Evolutionary conservation across 192 early-diverging fungal genomes (phyloP), one percentile per base, ranked within the genome.

Genomic region (Coemansia sp.): DNA sequence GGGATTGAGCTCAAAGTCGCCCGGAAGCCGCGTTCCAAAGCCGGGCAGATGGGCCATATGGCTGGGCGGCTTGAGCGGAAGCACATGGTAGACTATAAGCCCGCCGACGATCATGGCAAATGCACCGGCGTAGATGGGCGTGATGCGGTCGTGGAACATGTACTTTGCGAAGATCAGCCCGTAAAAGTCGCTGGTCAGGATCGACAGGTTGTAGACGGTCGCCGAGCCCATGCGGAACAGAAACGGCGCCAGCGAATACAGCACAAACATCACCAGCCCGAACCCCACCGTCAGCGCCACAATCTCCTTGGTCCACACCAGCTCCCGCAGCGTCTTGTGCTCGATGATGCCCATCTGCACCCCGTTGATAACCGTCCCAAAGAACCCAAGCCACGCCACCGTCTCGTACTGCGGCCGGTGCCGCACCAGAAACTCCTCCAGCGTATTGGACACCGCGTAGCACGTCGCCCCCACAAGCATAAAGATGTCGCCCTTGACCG

Each of bases 181-280:
- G 53, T 87, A 90, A 47, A 90, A 87, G 60, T 90, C 86, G 49
- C 81, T 83, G 6, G 87, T 86, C 49, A 90, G 63, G 10, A 90
- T 64, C 20, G 82, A 83, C 44, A 90, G 48, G 50, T 90, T 90
- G 66, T 85, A 90, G 44, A 88, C 80, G 18, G 83, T 76, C 1
- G 87, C 85, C 26, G 82, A 85, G 43, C 81, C 76, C 39, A 81
- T 32, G 7, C 85, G 73, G 71, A 90, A 85, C 38, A 90, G 45
- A 44, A 83, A 67, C n/a, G 87, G 87, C 0, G 81, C 76, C 12
- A 82, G 38, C 16, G 82, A 75, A 47, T 90, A 90, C 19, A 90
- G 52, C 17, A 76, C 51, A 73, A 87, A 84, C 80, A 88, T 79
- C 14, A 79, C 80, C 21, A 81, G 56, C 11, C 79, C 84, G 36